Percentiles rank a stretch among this genome's conserved stretches.
These are phyloP conservation scores for Elsinoe perseae DNA, from an alignment of 2,329 filamentous ascomycete genomes.

Conservation along the genomic window DNA sequence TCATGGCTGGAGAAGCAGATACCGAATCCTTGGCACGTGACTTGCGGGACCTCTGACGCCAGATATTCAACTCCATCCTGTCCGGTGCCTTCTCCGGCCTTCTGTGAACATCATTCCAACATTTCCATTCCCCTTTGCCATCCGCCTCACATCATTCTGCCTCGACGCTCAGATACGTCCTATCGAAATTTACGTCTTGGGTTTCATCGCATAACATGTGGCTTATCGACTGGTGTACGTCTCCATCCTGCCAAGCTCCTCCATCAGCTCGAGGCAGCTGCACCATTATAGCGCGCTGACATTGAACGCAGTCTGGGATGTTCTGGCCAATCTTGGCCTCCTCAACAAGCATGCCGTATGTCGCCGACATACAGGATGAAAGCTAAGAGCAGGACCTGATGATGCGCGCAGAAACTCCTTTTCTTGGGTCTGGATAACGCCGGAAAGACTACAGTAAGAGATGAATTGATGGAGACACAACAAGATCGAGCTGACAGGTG, in stretches of 20 bases:
- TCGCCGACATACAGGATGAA: background rate
- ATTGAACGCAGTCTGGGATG: conserved; percentile 64
- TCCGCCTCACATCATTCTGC: background rate
- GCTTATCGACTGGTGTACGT: conserved; percentile 91
- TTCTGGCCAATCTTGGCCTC: conserved; percentile 77
- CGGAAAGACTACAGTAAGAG: conserved; percentile 68
- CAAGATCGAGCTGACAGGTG: background rate
- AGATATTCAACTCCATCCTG: conserved; percentile 4
- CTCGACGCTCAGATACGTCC: background rate
- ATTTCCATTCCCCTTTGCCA: background rate
- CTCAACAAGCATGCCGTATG: conserved; percentile 77
- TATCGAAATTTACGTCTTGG: background rate
- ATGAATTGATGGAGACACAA: conserved; percentile 14
- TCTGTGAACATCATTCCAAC: conserved; percentile 3
- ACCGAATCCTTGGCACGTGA: background rate
- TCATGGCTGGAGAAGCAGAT: background rate
- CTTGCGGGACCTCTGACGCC: conserved; percentile 15
- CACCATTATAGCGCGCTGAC: conserved; percentile 18
- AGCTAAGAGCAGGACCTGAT: background rate
- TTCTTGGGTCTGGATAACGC: conserved; percentile 92
- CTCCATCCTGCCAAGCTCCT: conserved; percentile 19
- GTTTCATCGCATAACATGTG: conserved; percentile 53
- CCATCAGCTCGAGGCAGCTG: conserved; percentile 16
- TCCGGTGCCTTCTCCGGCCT: background rate
- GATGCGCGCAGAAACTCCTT: conserved; percentile 56